phyloP scores from a whole-genome alignment of 805 yeast genomes.

The Kluyveromyces aestuarii region DNA sequence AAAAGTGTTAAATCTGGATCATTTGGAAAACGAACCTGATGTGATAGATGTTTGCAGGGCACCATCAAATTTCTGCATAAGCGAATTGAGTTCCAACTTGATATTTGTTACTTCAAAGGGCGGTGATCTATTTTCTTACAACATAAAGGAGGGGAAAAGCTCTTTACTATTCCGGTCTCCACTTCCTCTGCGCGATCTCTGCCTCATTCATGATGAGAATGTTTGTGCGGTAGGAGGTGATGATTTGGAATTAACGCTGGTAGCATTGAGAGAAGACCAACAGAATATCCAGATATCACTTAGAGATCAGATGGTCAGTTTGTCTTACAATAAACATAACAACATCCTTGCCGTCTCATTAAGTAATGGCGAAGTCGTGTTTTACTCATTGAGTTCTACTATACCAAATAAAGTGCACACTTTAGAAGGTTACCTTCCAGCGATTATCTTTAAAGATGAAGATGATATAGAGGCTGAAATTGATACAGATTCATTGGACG shows the following conservation, averaged over 20 bases:
- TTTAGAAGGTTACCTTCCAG: constrained; percentile 32
- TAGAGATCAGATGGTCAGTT: constrained; percentile 47
- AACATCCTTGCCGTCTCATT: constrained; percentile 51
- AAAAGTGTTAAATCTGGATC: constrained; percentile 39
- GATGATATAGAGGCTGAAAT: constrained; percentile 2
- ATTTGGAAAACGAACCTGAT: constrained; percentile 52
- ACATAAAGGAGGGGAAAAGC: constrained; percentile 19
- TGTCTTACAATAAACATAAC: constrained; percentile 48
- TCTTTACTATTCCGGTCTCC: constrained; percentile 33
- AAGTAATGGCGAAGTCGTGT: constrained; percentile 48
- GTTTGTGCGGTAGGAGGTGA: constrained; percentile 58
- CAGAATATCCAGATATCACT: constrained; percentile 17
- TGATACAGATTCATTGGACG: constrained; percentile 34
- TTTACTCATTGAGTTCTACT: constrained; percentile 45
- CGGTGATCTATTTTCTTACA: constrained; percentile 20
- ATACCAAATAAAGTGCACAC: constrained; percentile 43
- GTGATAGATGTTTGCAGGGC: constrained; percentile 43
- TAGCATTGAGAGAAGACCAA: constrained; percentile 31
- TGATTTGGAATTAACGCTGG: constrained; percentile 44
- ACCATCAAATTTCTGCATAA: constrained; percentile 33
- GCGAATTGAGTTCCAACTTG: constrained; percentile 1
- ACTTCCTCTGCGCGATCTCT: constrained; percentile 36
- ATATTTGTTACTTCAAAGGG: constrained; percentile 16
- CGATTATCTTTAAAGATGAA: constrained; percentile 16
- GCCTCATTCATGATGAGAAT: constrained; percentile 53